Evolutionary conservation across 305 asterid species (phyloP).

Genomic region (Plantago rigida): DNA sequence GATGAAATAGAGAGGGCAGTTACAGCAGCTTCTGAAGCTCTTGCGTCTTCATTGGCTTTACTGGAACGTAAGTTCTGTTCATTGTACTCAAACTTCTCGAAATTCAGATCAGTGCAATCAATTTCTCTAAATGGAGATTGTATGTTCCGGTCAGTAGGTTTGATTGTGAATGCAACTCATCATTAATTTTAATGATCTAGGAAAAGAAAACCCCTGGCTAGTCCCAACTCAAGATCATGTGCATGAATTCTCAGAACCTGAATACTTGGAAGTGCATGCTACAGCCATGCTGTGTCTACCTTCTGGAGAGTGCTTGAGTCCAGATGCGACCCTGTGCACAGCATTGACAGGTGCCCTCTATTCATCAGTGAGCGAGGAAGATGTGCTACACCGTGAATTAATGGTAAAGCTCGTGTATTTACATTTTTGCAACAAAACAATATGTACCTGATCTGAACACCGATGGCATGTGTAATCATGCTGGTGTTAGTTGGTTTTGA

Average conservation of each 20-base stretch:
- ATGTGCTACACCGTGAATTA: constrained; percentile 60
- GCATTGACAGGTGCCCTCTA: constrained; percentile 76
- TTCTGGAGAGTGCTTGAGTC: constrained; percentile 81
- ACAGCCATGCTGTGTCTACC: constrained; percentile 69
- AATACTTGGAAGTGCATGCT: constrained; percentile 82
- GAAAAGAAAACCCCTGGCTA: constrained; percentile 70
- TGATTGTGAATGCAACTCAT: background rate
- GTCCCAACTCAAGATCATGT: constrained; percentile 66
- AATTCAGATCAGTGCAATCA: background rate
- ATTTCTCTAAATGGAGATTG: constrained; percentile 17
- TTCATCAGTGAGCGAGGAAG: constrained; percentile 74
- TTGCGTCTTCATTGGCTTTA: constrained; percentile 52
- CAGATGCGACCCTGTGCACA: constrained; percentile 85
- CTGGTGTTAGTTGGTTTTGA: too few species aligned
- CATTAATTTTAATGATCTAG: constrained; percentile 31
- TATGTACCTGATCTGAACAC: background rate
- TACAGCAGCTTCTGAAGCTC: constrained; percentile 66
- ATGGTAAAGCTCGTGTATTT: constrained; percentile 46
- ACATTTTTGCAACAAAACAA: background rate
- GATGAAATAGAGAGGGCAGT: constrained; percentile 72
- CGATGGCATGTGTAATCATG: too few species aligned
- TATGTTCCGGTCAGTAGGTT: background rate
- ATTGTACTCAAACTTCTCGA: background rate
- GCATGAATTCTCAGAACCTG: constrained; percentile 48
- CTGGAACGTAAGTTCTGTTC: constrained; percentile 55